A percentile compares a stretch with the other conserved stretches of the same genome.
Conservation (phyloP, 345 rosid species). For the Melaleuca alternifolia region DNA sequence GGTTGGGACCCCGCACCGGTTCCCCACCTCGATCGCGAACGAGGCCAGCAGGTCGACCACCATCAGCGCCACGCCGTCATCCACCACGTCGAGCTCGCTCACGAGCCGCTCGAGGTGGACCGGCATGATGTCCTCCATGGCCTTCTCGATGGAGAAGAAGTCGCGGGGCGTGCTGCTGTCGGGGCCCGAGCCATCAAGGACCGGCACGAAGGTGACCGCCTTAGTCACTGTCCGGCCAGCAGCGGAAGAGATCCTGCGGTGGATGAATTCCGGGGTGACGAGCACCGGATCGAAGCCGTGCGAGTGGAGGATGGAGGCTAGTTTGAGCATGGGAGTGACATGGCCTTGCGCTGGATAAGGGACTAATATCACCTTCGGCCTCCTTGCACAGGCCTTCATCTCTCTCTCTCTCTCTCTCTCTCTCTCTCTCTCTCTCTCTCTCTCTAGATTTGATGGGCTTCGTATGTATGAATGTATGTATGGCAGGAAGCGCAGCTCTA, state of each 20-base stretch:
- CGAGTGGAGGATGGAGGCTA: slow-evolving; percentile 32
- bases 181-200: slow-evolving; percentile 33
- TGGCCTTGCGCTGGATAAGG: slow-evolving; percentile 91
- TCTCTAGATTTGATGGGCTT: neutral
- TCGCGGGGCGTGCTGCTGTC: slow-evolving; percentile 13
- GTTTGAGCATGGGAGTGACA: slow-evolving; percentile 61
- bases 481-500: neutral
- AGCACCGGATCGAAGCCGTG: slow-evolving; percentile 42
- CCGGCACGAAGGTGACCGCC: slow-evolving; percentile 17
- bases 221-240: neutral
- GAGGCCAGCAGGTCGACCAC: slow-evolving; percentile 67
- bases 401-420: neutral
- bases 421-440: too few relatives aligned
- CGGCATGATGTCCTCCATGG: slow-evolving; percentile 57
- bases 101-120: slow-evolving; percentile 39
- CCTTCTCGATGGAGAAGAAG: slow-evolving; percentile 53
- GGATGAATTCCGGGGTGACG: slow-evolving; percentile 45
- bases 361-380: slow-evolving; percentile 38
- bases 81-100: slow-evolving; percentile 4
- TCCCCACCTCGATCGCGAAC: slow-evolving; percentile 50
- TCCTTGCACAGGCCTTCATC: neutral
- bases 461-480: neutral
- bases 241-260: slow-evolving; percentile 17
- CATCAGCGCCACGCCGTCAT: slow-evolving; percentile 27
- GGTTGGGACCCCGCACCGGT: slow-evolving; percentile 34